Conservation (phyloP, 352 stramenopile species). For the Globisporangium megalacanthum region DNA sequence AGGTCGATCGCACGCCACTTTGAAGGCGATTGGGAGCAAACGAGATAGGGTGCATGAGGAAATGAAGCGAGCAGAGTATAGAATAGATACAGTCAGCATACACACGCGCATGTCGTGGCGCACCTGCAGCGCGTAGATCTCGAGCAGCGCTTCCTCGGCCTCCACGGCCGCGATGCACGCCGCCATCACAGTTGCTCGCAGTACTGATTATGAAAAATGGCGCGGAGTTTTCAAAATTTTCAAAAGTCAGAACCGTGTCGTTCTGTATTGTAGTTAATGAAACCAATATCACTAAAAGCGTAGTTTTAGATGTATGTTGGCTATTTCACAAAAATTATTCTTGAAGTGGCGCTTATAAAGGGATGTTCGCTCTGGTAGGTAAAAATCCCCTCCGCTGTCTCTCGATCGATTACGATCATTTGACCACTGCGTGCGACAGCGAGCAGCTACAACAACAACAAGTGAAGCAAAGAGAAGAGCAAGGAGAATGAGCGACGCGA, state of each 20-base stretch:
- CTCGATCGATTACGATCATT: conserved; percentile 8
- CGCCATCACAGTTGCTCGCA: conserved; percentile 16
- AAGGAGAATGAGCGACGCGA: conserved; percentile 33
- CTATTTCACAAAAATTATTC: conserved; percentile 32
- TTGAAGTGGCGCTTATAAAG: conserved; percentile 22
- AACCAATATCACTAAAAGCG: background rate
- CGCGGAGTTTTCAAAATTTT: conserved; percentile 1
- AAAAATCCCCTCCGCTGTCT: conserved; percentile 1
- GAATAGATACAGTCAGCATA: no score
- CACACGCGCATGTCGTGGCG: no score
- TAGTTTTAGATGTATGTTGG: background rate
- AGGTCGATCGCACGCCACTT: conserved; percentile 68
- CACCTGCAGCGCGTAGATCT: conserved; percentile 61
- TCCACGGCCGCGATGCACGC: conserved; percentile 10
- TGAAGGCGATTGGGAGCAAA: background rate
- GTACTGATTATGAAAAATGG: background rate
- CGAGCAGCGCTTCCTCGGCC: conserved; percentile 52
- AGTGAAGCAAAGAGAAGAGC: background rate
- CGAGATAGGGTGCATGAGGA: background rate
- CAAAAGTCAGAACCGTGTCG: background rate
- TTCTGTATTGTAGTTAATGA: background rate
- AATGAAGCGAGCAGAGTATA: background rate
- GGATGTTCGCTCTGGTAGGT: conserved; percentile 15
- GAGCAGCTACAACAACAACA: background rate
- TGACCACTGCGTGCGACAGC: conserved; percentile 3